These are phyloP conservation scores for Rhodotorula sp. DNA, from an alignment of 1,284 basidiomycete genomes.

Conservation along the genomic window DNA sequence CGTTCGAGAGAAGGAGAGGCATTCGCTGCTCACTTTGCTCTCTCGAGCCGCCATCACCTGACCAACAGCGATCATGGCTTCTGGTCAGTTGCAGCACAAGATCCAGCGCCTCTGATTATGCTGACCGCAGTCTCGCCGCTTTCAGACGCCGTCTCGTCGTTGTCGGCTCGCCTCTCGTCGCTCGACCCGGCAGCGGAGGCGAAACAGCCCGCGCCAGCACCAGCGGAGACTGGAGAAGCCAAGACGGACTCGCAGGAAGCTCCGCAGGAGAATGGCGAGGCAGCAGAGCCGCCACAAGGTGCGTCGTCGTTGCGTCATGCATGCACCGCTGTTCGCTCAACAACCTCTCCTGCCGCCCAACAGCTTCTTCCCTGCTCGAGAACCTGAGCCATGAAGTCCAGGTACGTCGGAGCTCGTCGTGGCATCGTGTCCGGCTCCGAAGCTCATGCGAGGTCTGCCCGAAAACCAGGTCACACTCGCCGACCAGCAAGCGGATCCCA, in stretches of 20 bases:
- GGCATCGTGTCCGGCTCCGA: too few species aligned
- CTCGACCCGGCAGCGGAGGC: slow-evolving; percentile 8
- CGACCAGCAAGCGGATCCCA: slow-evolving; percentile 93
- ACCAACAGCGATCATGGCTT: slow-evolving; percentile 5
- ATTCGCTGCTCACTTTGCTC: neutral
- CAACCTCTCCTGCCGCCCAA: neutral
- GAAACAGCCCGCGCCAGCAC: neutral
- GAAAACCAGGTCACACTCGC: slow-evolving; percentile 83
- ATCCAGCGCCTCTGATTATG: too few species aligned
- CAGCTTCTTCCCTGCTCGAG: slow-evolving; percentile 36
- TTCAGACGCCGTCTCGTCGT: slow-evolving; percentile 34
- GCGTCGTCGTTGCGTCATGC: neutral
- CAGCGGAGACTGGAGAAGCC: neutral
- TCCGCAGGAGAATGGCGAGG: neutral
- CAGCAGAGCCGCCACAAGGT: slow-evolving; percentile 9
- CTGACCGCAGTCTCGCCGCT: neutral
- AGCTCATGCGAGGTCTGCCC: too few species aligned
- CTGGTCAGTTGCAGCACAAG: neutral
- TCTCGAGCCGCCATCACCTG: too few species aligned
- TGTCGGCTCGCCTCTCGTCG: slow-evolving; percentile 23
- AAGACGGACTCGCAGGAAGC: neutral
- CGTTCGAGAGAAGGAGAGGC: neutral
- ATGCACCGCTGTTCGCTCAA: neutral
- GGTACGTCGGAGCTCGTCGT: neutral
- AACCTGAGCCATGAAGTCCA: slow-evolving; percentile 39